phyloP scores from a whole-genome alignment of 768 basidiomycete species.

The Tephrocybe rancida region DNA sequence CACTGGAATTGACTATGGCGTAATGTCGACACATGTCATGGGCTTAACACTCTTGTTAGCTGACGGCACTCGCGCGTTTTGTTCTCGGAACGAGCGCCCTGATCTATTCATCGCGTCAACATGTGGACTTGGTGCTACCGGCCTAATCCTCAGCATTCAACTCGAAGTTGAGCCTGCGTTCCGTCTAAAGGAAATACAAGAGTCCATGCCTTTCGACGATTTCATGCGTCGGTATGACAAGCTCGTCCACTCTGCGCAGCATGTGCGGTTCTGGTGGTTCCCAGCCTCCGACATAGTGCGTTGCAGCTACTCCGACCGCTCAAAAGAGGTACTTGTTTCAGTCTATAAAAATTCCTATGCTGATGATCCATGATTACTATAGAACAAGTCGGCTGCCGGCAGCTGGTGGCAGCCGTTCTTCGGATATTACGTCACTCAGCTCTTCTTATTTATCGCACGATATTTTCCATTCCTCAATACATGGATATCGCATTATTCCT shows the following conservation, averaged over 20 bases:
- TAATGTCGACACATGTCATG: slow-evolving; percentile 81
- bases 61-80: slow-evolving; percentile 67
- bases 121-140: slow-evolving; percentile 90
- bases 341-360: slow-evolving; percentile 5
- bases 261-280: slow-evolving; percentile 96
- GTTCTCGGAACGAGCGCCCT: slow-evolving; percentile 60
- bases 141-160: slow-evolving; percentile 79
- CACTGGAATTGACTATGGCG: slow-evolving; percentile 76
- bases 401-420: slow-evolving; percentile 75
- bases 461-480: slow-evolving; percentile 64
- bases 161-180: slow-evolving; percentile 84
- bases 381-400: slow-evolving; percentile 55
- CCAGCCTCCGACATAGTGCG: slow-evolving; percentile 76
- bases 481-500: slow-evolving; percentile 62
- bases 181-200: slow-evolving; percentile 73
- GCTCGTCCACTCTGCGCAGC: slow-evolving; percentile 69
- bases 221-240: slow-evolving; percentile 57
- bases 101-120: slow-evolving; percentile 90
- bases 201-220: slow-evolving; percentile 63
- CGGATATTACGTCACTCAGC: slow-evolving; percentile 80
- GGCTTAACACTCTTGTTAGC: slow-evolving; percentile 78
- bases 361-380: slow-evolving; percentile 8
- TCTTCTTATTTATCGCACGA: slow-evolving; percentile 79
- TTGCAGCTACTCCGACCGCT: slow-evolving; percentile 74
- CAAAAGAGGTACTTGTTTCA: slow-evolving; percentile 60